These are phyloP conservation scores for Podila epicladia DNA, from an alignment of 192 early-diverging fungal species.

Conservation along the genomic window DNA sequence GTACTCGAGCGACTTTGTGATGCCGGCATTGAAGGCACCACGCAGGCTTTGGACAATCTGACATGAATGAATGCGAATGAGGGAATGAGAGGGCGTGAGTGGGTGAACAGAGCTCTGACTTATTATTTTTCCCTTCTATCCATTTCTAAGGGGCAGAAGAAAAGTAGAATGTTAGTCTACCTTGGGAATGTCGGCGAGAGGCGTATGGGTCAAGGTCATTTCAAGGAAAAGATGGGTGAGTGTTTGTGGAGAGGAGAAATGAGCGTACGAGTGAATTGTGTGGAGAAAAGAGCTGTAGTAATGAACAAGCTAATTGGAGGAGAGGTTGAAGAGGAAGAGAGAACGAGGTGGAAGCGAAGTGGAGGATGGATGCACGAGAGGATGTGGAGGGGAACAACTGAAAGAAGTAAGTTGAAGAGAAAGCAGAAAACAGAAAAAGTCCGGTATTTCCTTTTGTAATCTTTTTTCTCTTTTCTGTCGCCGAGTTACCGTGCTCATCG, in stretches of 20 bases:
- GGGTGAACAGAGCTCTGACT: neutral
- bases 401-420: neutral
- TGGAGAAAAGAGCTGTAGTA: slow-evolving; percentile 20
- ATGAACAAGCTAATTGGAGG: slow-evolving; percentile 12
- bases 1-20: slow-evolving; percentile 57
- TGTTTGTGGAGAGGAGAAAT: neutral
- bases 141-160: neutral
- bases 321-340: neutral
- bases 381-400: neutral
- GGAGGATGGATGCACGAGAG: neutral
- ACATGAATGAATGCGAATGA: neutral
- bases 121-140: no score
- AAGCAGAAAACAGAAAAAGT: neutral
- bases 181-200: slow-evolving; percentile 42
- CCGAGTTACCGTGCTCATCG: no score
- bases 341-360: neutral
- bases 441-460: neutral
- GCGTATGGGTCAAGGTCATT: slow-evolving; percentile 39
- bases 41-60: slow-evolving; percentile 55
- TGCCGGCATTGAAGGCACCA: slow-evolving; percentile 39
- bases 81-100: neutral
- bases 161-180: neutral
- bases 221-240: neutral
- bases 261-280: slow-evolving; percentile 2
- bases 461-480: slow-evolving; percentile 2